A percentile compares a stretch with the other conserved stretches of the same genome.
These are phyloP conservation scores for Aspergillus vadensis DNA, from an alignment of 2,329 filamentous ascomycete species.

Conservation along the genomic window DNA sequence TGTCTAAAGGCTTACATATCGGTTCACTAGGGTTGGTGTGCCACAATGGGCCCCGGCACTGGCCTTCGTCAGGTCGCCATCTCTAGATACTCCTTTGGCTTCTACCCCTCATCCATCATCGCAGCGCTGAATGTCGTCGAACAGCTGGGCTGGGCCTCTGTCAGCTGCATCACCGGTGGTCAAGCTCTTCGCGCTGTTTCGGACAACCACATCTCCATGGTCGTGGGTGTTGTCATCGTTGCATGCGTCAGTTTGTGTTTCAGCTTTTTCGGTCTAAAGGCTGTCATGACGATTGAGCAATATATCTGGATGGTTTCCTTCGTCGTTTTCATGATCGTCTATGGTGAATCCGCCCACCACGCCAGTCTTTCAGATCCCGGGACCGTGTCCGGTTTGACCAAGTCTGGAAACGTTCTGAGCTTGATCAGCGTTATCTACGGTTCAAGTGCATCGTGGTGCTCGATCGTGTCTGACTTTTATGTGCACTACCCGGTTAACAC, in stretches of 20 bases:
- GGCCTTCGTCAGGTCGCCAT: constrained; percentile 57
- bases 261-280: constrained; percentile 31
- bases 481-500: constrained; percentile 53
- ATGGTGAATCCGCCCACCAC: constrained; percentile 48
- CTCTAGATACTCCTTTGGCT: constrained; percentile 53
- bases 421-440: constrained; percentile 53
- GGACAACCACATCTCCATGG: constrained; percentile 29
- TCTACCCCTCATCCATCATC: constrained; percentile 55
- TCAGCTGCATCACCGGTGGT: constrained; percentile 34
- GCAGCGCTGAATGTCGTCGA: constrained; percentile 44
- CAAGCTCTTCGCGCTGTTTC: constrained; percentile 34
- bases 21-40: constrained; percentile 48
- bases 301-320: constrained; percentile 37
- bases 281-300: constrained; percentile 33
- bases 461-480: constrained; percentile 50
- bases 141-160: constrained; percentile 29
- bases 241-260: constrained; percentile 30
- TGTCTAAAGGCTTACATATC: constrained; percentile 6
- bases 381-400: constrained; percentile 37
- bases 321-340: constrained; percentile 51
- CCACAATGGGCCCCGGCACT: constrained; percentile 53
- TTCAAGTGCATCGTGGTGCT: constrained; percentile 53
- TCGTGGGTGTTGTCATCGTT: constrained; percentile 32
- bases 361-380: constrained; percentile 45
- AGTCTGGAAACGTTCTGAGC: constrained; percentile 46